Evolutionary conservation across 176 grass and related monocot genomes (phyloP), one percentile per base, ranked within the genome.

Genomic region (Coix lacrymajobi): DNA sequence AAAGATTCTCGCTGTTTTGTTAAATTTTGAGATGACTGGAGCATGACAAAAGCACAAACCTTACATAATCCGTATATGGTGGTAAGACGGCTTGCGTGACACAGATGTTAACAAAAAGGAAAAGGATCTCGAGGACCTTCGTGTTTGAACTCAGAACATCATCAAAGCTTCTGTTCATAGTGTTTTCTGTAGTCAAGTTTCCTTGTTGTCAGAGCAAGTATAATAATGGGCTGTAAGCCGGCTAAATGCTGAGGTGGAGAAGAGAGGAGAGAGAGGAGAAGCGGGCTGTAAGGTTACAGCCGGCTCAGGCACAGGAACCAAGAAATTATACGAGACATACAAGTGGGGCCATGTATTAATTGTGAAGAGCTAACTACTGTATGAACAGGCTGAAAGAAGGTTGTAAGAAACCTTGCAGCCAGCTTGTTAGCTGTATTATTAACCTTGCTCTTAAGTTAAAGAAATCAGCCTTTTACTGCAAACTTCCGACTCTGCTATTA

Each of bases 1-100:
- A 13, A 72, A 81, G 88, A 64, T 81, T 77, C 71, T 65, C 62
- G 8, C 41, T 65, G 4, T 65, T 85, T 71, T 71, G 19, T 71
- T 67, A 32, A 12, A 62, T 46, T 52, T 63, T 1, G 24, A 28
- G 51, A 64, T 64, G 71, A 44, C 6, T 11, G 41, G 16, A 30
- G 57, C 66, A 70, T 85, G 77, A 85, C 77, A 66, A 40, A 37
- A 66, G 38, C 70, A 70, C 26, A 69, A 54, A 62, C 19, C 63
- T 76, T 75, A n/a, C 76, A 76, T 62, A 56, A 20, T 74, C 52
- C 22, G 20, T 58, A 58, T 11, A 25, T 81, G 62, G 82, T 81
- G 62, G 82, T 17, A 43, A 75, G 75, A 79, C 66, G 81, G 80
- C 51, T 69, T 76, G n/a, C 69, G 33, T 6, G 41, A 76, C 24